Evolutionary conservation across 2,329 filamentous ascomycete species (phyloP), one percentile per base, ranked within the genome.

Genomic region (Calonectria pauciramosa): DNA sequence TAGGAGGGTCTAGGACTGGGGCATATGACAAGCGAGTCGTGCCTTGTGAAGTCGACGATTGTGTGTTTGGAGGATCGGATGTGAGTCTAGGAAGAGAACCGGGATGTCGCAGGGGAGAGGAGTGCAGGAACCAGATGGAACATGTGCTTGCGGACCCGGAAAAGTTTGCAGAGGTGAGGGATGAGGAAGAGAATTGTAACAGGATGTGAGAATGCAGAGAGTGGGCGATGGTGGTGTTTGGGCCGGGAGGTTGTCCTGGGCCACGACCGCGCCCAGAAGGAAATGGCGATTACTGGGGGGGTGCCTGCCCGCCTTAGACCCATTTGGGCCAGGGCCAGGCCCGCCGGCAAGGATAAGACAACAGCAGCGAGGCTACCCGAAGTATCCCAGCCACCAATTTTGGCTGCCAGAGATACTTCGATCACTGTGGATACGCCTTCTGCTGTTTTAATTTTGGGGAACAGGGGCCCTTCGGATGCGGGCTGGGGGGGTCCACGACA

Each of bases 391-490:
- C n/a, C 36, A 59, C 49, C 28, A 32, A 49, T 36, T 60, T 64
- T 44, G n/a, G 68, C 67, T 72, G 63, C 11, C 5, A 14, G 14
- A 44, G 74, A 49, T 81, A 81, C 80, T 66, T 79, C 32, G 14
- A 47, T 65, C 70, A 69, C 60, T 72, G 65, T 70, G 72, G 71
- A 38, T 72, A 38, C 68, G 36, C 28, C 67, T 28, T 54, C 73
- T 72, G 75, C 72, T 60, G 63, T 78, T 78, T 79, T 81, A 83
- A 82, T 82, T 75, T 82, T 80, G 80, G 75, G 77, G 75, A 80
- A 80, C 81, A 80, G 73, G 81, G 81, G 69, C 77, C 28, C 26
- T 72, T 66, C 78, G 77, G 78, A 74, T 76, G 76, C 75, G 72
- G 76, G 54, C 64, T 72, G 44, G 79, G 79, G 78, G 76, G 68